Percentiles rank a stretch among this genome's conserved stretches.
phyloP scores from a whole-genome alignment of 768 basidiomycete genomes.

The Russula ochroleuca region DNA sequence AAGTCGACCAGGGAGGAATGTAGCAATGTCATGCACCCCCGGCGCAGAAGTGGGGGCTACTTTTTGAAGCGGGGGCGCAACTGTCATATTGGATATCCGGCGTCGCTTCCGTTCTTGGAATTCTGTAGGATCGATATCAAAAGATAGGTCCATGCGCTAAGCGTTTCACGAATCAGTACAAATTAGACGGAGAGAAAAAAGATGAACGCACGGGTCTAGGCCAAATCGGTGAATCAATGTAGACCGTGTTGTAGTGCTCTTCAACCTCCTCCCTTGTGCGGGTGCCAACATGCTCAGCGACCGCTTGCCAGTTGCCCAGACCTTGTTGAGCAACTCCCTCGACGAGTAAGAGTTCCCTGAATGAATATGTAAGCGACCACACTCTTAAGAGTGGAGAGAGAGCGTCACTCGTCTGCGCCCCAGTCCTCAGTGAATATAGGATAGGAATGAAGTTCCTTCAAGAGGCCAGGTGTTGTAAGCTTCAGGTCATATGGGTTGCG shows the following conservation, averaged over 20 bases:
- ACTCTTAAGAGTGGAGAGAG: neutral
- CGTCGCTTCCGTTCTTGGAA: conserved; percentile 89
- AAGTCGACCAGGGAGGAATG: conserved; percentile 92
- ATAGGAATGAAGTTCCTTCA: conserved; percentile 90
- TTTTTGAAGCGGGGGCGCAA: conserved; percentile 55
- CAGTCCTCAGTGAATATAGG: conserved; percentile 94
- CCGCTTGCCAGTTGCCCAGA: conserved; percentile 94
- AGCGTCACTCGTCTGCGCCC: conserved; percentile 91
- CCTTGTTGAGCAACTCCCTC: conserved; percentile 86
- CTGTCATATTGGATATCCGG: conserved; percentile 75
- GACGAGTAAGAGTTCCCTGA: conserved; percentile 81
- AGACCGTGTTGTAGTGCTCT: conserved; percentile 78
- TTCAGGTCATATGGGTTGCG: neutral
- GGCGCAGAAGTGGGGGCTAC: conserved; percentile 84
- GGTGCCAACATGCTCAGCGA: conserved; percentile 91
- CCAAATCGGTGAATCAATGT: conserved; percentile 74
- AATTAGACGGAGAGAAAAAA: conserved; percentile 4
- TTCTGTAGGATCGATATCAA: conserved; percentile 70
- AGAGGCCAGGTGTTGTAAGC: conserved; percentile 17
- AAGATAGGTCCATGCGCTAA: conserved; percentile 48
- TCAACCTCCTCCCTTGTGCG: conserved; percentile 92
- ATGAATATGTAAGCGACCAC: conserved; percentile 11
- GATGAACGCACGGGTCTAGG: conserved; percentile 64
- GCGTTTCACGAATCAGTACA: conserved; percentile 20
- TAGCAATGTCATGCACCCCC: conserved; percentile 85